These are phyloP conservation scores for Colletotrichum tabaci DNA, from an alignment of 2,329 filamentous ascomycete species.

Conservation along the genomic window DNA sequence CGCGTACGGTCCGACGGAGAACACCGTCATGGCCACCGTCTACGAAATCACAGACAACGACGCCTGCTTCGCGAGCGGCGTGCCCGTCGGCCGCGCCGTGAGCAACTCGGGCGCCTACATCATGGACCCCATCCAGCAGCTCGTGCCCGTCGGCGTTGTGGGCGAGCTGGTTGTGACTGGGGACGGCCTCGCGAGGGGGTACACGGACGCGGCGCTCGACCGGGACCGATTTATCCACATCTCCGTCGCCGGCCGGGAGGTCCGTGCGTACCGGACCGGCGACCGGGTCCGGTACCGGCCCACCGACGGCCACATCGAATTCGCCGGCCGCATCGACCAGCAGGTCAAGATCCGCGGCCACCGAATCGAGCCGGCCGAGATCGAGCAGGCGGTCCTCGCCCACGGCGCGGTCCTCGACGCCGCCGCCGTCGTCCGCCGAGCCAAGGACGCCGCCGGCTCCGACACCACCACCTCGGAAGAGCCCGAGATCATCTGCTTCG, in stretches of 20 bases:
- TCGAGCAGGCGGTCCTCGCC: constrained; percentile 11
- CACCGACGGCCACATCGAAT: constrained; percentile 43
- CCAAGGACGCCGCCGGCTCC: background rate
- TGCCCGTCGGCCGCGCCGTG: constrained; percentile 1
- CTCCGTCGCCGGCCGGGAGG: constrained; percentile 1
- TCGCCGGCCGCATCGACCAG: constrained; percentile 8
- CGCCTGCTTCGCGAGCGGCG: background rate
- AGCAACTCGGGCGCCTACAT: constrained; percentile 12
- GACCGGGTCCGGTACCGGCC: constrained; percentile 30
- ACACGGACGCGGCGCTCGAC: constrained; percentile 34
- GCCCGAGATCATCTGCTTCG: constrained; percentile 3
- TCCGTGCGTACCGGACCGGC: constrained; percentile 48
- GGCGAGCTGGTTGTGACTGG: constrained; percentile 18
- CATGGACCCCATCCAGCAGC: constrained; percentile 3
- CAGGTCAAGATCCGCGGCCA: constrained; percentile 15
- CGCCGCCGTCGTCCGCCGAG: constrained; percentile 1
- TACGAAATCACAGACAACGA: background rate
- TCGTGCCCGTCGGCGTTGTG: constrained; percentile 5
- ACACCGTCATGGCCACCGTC: background rate
- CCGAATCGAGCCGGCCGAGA: constrained; percentile 11
- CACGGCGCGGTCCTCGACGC: constrained; percentile 4
- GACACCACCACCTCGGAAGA: background rate
- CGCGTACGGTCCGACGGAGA: constrained; percentile 13
- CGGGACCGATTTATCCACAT: constrained; percentile 43
- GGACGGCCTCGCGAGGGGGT: constrained; percentile 11